Evolutionary conservation across 2,329 filamentous ascomycete genomes (phyloP).

Genomic region (Zopfia rhizophila): DNA sequence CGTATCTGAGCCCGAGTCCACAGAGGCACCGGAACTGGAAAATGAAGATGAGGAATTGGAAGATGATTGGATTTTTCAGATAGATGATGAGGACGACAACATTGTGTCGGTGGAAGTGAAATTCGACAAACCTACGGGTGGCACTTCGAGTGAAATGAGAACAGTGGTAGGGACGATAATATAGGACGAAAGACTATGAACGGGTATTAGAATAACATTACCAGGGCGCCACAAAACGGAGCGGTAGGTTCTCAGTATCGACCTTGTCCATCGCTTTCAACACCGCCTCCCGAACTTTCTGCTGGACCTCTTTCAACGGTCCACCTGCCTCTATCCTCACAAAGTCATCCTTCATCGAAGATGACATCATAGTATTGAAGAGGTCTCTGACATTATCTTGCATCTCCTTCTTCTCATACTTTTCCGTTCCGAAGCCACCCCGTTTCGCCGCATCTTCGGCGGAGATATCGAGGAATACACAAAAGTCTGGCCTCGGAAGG

Average conservation of each 20-base stretch:
- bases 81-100: constrained; percentile 42
- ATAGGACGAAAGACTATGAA: background rate
- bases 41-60: constrained; percentile 46
- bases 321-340: constrained; percentile 65
- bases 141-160: no score
- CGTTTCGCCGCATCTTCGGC: constrained; percentile 76
- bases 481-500: constrained; percentile 85
- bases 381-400: constrained; percentile 80
- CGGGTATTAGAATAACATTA: constrained; percentile 16
- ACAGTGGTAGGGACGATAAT: no score
- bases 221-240: constrained; percentile 45
- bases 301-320: constrained; percentile 62
- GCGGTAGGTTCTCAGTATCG: constrained; percentile 26
- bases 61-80: constrained; percentile 46
- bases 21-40: constrained; percentile 23
- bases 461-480: constrained; percentile 86
- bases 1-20: constrained; percentile 24
- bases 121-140: background rate
- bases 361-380: constrained; percentile 67
- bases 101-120: constrained; percentile 31
- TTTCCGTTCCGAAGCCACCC: constrained; percentile 88
- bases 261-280: constrained; percentile 37
- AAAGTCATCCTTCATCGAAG: constrained; percentile 63
- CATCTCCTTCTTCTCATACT: constrained; percentile 87
- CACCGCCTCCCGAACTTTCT: constrained; percentile 39